Base-by-base conservation (phyloP, 768 basidiomycete species). In the Cubamyces lactineus region DNA sequence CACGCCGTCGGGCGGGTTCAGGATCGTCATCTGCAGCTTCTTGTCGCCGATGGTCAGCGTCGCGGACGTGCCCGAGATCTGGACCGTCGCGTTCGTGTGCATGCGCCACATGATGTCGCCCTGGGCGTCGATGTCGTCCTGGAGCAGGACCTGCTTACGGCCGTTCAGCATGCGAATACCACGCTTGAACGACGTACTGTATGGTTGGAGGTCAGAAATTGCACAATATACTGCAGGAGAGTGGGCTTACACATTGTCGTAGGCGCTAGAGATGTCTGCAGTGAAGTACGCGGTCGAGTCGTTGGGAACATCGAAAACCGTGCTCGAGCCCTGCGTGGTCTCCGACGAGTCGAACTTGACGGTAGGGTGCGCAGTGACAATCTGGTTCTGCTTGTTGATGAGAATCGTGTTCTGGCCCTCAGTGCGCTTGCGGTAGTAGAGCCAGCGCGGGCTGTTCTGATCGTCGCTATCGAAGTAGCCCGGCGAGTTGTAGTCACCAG, bases 341-440 rank as follows among this genome's bases (percentile, higher is more conserved):
- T 77, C 77, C 2, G 78, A 76, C 7, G 89, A 83, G 21, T 79
- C 84, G 34, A 79, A 79, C 13, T 79, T 79, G 15, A 77, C 71
- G 7, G 77, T 84, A 0, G 93, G 89, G 3, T 84, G 79, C 21
- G 84, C 84, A 21, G 76, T 72, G 46, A 96, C 91, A 62, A 87
- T 81, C 76, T 99, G 97, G 77, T 98, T 98, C 26, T 75, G 72
- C 65, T 80, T 77, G 67, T 83, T 82, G 67, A 97, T 81, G 57
- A 96, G 71, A 64, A 99, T 80, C 5, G 94, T 95, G 79, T 98
- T 99, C 79, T 99, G 96, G 2, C 96, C 96, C 75, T 96, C 93
- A 3, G 96, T 98, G 78, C 87, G 86, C 81, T 96, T 98, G 72
- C 96, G 84, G 81, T 96, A 99, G 78, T 96, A 98, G 64, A 84